Conservation (phyloP, 208 protist genomes). For the Leishmania gerbilli region DNA sequence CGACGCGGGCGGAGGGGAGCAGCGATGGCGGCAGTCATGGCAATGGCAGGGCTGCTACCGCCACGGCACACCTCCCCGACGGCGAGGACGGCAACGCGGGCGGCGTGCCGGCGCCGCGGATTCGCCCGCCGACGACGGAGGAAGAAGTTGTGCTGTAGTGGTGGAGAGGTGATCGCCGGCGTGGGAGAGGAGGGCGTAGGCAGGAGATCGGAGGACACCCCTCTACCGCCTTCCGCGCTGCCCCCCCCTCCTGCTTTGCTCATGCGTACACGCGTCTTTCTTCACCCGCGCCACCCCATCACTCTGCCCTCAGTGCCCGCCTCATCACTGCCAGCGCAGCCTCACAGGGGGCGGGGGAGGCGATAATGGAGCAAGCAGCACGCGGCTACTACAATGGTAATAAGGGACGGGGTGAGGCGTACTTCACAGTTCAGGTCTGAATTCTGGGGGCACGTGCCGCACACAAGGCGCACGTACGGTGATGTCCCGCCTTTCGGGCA, state of each 20-base stretch:
- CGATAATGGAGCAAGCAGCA: not conserved
- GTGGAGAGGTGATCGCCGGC: not conserved
- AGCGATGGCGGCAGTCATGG: not conserved
- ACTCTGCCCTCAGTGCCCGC: not conserved
- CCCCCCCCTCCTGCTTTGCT: not conserved
- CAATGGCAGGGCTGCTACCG: not conserved
- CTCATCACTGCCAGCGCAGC: not conserved
- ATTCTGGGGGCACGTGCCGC: not conserved
- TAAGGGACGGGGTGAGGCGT: not conserved
- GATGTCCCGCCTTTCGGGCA: not conserved
- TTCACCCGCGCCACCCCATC: not conserved
- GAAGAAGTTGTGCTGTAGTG: conserved; percentile 48
- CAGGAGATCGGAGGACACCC: not conserved
- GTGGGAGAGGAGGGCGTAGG: not conserved
- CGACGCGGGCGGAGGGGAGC: not conserved
- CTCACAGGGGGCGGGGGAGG: not conserved
- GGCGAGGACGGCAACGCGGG: not conserved
- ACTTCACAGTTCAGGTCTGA: not conserved
- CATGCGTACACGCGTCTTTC: not conserved
- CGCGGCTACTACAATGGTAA: not conserved
- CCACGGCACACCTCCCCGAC: not conserved
- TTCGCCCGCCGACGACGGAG: conserved; percentile 28
- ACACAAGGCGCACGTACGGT: not conserved
- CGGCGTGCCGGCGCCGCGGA: conserved; percentile 20
- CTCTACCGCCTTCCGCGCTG: not conserved